Base-by-base conservation (phyloP, 139 green algal genomes). In the Astrephomene gubernaculifera region DNA sequence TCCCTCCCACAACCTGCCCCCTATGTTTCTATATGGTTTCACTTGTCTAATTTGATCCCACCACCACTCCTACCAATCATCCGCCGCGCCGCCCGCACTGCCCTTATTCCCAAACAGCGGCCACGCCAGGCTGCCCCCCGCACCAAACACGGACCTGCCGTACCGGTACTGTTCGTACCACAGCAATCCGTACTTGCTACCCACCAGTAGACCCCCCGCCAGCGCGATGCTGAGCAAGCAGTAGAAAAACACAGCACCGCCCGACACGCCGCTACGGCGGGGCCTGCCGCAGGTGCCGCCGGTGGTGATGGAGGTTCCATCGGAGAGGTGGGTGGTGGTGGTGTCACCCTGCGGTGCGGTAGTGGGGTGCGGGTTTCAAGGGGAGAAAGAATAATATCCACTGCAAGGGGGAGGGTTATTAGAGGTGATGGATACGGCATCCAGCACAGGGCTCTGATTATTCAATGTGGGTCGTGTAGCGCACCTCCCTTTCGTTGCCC, bases 221-320 rank as follows among this genome's bases (percentile, higher is more conserved):
- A 89, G 67, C 21, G n/a, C 60, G 24, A 89, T 81, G 53, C 52
- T 78, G 1, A 89, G 76, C 67, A 89, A 49, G 76, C 85, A 89
- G 68, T 86, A 89, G 76, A 89, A 89, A 76, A 89, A 86, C 17
- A 89, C 85, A 76, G 86, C 86, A 33, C 85, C 85, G 31, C 85
- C 85, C 1, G 73, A 81, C 73, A 73, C 57, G 45, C 83, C 83
- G n/a, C 27, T 52, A 6, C 67, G 41, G 27, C 44, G 74, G 38
- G 27, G 25, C 2, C 43, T n/a, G 0, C 8, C 64, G 65, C 79
- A 85, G 9, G 4, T 12, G 1, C 76, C 76, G 36, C 76, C 76
- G 22, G 63, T 70, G 8, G 49, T 21, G 5, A 83, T 5, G 19
- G 22, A 12, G 76, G 7, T 73, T 6, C 76, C 76, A 39, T 83